These are phyloP conservation scores for Hirsutella thompsonii DNA, from an alignment of 2,329 filamentous ascomycete species.

Conservation along the genomic window DNA sequence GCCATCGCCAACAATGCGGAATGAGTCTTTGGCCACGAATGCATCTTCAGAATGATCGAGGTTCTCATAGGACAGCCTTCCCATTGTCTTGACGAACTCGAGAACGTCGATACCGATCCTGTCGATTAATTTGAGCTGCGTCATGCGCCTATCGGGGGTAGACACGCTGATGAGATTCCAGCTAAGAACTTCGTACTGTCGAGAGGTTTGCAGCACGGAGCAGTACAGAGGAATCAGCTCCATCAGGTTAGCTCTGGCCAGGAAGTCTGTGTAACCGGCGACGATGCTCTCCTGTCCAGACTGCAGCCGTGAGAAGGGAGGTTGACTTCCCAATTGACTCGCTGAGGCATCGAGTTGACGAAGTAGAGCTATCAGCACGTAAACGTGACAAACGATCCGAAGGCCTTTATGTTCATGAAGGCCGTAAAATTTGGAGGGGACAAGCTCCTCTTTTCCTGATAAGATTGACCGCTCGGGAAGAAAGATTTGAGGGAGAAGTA, in stretches of 20 bases:
- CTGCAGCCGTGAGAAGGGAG: constrained; percentile 12
- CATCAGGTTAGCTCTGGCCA: constrained; percentile 59
- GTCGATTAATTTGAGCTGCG: constrained; percentile 62
- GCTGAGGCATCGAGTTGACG: constrained; percentile 34
- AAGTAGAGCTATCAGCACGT: constrained; percentile 53
- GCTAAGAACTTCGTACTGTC: constrained; percentile 59
- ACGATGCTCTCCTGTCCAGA: constrained; percentile 61
- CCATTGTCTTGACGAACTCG: constrained; percentile 61
- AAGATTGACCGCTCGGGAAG: not conserved
- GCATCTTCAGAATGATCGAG: constrained; percentile 19
- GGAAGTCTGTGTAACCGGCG: constrained; percentile 66
- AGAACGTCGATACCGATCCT: constrained; percentile 60
- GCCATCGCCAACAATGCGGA: constrained; percentile 36
- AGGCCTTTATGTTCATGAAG: constrained; percentile 50
- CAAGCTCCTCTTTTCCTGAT: constrained; percentile 17
- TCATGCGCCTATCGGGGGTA: constrained; percentile 49
- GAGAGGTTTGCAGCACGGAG: constrained; percentile 54
- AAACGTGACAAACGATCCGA: constrained; percentile 55
- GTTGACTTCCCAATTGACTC: constrained; percentile 5
- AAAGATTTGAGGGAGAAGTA: constrained; percentile 12
- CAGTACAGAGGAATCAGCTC: constrained; percentile 82
- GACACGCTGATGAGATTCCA: constrained; percentile 64
- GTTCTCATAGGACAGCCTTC: constrained; percentile 36
- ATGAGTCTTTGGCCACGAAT: constrained; percentile 28
- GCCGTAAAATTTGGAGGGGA: constrained; percentile 35